Conservation (phyloP, 2,329 filamentous ascomycete species). For the Chaetomiaceae sp. region DNA sequence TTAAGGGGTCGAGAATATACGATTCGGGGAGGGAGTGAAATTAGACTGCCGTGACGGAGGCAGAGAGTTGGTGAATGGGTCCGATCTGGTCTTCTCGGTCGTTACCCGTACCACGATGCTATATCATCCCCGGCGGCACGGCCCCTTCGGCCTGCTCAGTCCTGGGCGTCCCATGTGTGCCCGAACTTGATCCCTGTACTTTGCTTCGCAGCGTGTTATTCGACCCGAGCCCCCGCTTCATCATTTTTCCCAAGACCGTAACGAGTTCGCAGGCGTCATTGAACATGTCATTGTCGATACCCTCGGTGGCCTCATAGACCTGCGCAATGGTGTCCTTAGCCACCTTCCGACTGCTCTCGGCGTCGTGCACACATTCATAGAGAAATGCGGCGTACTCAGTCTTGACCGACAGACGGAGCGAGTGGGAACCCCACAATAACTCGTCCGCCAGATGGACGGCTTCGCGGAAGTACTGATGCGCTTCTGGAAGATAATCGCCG, state of each 20-base stretch:
- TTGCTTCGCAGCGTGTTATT: slow-evolving; percentile 35
- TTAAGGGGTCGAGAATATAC: not conserved
- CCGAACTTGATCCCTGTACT: slow-evolving; percentile 28
- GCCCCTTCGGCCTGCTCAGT: slow-evolving; percentile 12
- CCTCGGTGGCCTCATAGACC: slow-evolving; percentile 85
- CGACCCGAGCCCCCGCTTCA: slow-evolving; percentile 62
- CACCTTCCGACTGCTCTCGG: slow-evolving; percentile 67
- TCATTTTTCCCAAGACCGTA: slow-evolving; percentile 80
- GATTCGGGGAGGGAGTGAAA: not conserved
- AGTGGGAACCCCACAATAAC: slow-evolving; percentile 81
- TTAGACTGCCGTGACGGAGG: too few relatives aligned
- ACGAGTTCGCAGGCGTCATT: slow-evolving; percentile 86
- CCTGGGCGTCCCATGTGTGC: slow-evolving; percentile 26
- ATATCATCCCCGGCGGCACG: slow-evolving; percentile 27
- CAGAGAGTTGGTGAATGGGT: too few relatives aligned
- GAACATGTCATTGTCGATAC: slow-evolving; percentile 94
- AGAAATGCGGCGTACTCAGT: slow-evolving; percentile 91
- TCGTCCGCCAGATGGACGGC: slow-evolving; percentile 70
- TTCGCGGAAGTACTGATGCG: slow-evolving; percentile 74
- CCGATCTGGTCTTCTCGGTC: not conserved
- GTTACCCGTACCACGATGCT: not conserved
- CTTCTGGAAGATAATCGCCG: slow-evolving; percentile 76
- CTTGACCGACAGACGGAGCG: slow-evolving; percentile 81
- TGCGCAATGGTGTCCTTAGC: slow-evolving; percentile 82
- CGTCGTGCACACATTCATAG: slow-evolving; percentile 86